Evolutionary conservation across 495 filamentous ascomycete species (phyloP).

Genomic region (Trichoderma gamsii): DNA sequence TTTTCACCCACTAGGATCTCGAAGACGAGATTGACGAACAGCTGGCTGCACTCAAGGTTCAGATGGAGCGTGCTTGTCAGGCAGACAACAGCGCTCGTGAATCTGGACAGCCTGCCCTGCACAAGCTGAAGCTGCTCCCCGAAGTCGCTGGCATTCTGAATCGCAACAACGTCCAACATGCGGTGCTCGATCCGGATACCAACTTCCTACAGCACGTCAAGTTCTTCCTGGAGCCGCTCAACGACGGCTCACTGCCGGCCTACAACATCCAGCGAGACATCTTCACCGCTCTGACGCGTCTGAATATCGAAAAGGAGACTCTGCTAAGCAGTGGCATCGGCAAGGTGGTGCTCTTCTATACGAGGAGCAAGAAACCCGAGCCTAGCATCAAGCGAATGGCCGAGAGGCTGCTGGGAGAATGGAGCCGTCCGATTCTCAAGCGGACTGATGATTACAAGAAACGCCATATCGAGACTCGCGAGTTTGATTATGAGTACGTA

Average conservation of each 20-base stretch:
- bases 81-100: slow-evolving; percentile 75
- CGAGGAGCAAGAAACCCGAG: slow-evolving; percentile 83
- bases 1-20: slow-evolving; percentile 57
- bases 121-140: slow-evolving; percentile 91
- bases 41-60: slow-evolving; percentile 78
- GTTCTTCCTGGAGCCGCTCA: slow-evolving; percentile 94
- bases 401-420: slow-evolving; percentile 83
- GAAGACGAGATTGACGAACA: slow-evolving; percentile 83
- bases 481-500: slow-evolving; percentile 49
- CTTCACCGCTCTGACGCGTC: slow-evolving; percentile 67
- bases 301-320: slow-evolving; percentile 85
- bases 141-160: slow-evolving; percentile 85
- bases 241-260: slow-evolving; percentile 85
- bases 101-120: slow-evolving; percentile 69
- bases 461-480: slow-evolving; percentile 53
- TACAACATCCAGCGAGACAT: slow-evolving; percentile 97
- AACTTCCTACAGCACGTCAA: slow-evolving; percentile 91
- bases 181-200: slow-evolving; percentile 85
- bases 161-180: slow-evolving; percentile 73
- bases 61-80: slow-evolving; percentile 88
- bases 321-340: slow-evolving; percentile 88
- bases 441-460: slow-evolving; percentile 88
- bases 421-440: slow-evolving; percentile 93
- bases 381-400: slow-evolving; percentile 85
- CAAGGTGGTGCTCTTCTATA: slow-evolving; percentile 94